phyloP scores from a whole-genome alignment of 2,329 filamentous ascomycete species.

The Davidsoniella virescens region DNA sequence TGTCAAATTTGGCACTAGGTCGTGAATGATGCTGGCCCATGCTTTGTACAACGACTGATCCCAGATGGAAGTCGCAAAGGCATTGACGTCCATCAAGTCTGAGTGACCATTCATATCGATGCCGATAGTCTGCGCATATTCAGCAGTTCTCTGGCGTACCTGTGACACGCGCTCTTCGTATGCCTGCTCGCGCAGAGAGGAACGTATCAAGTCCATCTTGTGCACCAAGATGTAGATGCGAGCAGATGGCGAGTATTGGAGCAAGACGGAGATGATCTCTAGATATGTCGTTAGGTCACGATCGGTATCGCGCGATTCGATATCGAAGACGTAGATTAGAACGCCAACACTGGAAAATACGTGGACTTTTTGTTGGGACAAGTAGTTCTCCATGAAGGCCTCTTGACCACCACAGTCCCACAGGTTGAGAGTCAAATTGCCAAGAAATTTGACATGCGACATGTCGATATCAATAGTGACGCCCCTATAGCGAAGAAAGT shows the following conservation, averaged over 20 bases:
- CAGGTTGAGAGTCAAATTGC: conserved; percentile 88
- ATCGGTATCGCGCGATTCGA: conserved; percentile 87
- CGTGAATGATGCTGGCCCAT: conserved; percentile 96
- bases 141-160: conserved; percentile 56
- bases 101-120: conserved; percentile 19
- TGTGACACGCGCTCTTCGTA: conserved; percentile 71
- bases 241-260: conserved; percentile 65
- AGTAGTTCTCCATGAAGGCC: conserved; percentile 96
- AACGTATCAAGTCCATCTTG: conserved; percentile 94
- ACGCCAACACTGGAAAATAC: conserved; percentile 95
- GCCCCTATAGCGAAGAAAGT: conserved; percentile 31
- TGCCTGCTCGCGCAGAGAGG: conserved; percentile 58
- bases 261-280: conserved; percentile 73
- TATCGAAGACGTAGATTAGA: conserved; percentile 97
- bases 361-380: conserved; percentile 85
- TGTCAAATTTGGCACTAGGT: conserved; percentile 82
- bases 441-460: conserved; percentile 96
- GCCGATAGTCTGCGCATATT: conserved; percentile 22
- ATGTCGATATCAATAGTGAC: conserved; percentile 98
- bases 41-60: conserved; percentile 96
- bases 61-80: conserved; percentile 95
- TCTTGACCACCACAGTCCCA: conserved; percentile 99
- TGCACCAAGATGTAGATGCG: conserved; percentile 91
- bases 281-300: conserved; percentile 86
- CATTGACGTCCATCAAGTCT: conserved; percentile 48